phyloP scores from a whole-genome alignment of 2,329 filamentous ascomycete species.

The Aspergillus amoenus region DNA sequence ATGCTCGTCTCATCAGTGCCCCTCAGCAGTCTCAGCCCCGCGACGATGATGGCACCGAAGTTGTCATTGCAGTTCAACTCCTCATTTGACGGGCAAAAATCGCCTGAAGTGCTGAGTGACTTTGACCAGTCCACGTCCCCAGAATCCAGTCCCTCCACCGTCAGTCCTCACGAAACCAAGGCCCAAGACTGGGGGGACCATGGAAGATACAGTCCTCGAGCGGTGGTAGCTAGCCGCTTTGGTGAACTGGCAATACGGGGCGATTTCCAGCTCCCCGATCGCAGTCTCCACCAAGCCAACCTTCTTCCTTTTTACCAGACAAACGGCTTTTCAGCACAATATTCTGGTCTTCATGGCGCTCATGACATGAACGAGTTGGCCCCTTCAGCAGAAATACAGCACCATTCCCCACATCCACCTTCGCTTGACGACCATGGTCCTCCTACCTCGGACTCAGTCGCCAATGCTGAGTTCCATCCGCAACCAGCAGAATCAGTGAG shows the following conservation, averaged over 20 bases:
- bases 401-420: background rate
- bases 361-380: constrained; percentile 22
- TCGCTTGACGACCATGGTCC: background rate
- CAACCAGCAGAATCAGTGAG: constrained; percentile 14
- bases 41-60: constrained; percentile 31
- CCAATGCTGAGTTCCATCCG: constrained; percentile 4
- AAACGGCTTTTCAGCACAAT: constrained; percentile 11
- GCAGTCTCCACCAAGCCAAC: constrained; percentile 12
- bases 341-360: constrained; percentile 10
- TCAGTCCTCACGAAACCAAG: constrained; percentile 31
- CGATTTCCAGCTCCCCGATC: constrained; percentile 22
- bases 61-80: constrained; percentile 27
- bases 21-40: constrained; percentile 27
- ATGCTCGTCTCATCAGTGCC: constrained; percentile 19
- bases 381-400: constrained; percentile 3
- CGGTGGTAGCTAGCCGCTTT: constrained; percentile 40
- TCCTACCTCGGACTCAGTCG: constrained; percentile 8
- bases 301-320: constrained; percentile 12
- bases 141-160: constrained; percentile 30
- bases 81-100: constrained; percentile 37
- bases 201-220: constrained; percentile 39
- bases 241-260: constrained; percentile 41
- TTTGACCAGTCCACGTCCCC: constrained; percentile 34
- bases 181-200: constrained; percentile 33
- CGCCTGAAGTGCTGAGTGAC: constrained; percentile 32